These are phyloP conservation scores for Blastocystis sp. DNA, from an alignment of 352 stramenopile genomes.

Conservation along the genomic window DNA sequence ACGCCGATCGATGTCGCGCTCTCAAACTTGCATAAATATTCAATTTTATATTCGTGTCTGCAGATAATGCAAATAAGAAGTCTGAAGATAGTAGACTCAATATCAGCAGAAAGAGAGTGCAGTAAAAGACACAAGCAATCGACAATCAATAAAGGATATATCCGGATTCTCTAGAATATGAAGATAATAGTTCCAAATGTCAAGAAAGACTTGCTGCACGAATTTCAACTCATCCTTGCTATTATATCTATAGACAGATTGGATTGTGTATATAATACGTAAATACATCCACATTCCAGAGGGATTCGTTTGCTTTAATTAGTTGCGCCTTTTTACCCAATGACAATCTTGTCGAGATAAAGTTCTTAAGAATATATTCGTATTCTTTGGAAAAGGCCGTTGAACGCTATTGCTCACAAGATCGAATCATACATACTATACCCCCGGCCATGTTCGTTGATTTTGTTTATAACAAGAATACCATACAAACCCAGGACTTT, in stretches of 20 bases:
- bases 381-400: conserved; percentile 28
- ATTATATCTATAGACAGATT: background rate
- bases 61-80: conserved; percentile 45
- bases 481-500: background rate
- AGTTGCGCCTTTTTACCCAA: conserved; percentile 33
- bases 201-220: conserved; percentile 29
- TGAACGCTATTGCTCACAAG: background rate
- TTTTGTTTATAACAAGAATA: background rate
- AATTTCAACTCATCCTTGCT: conserved; percentile 48
- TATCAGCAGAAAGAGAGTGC: conserved; percentile 27
- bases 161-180: conserved; percentile 40
- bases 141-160: background rate
- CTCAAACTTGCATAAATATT: conserved; percentile 57
- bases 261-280: background rate
- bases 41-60: conserved; percentile 55
- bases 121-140: background rate
- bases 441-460: background rate
- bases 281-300: conserved; percentile 49
- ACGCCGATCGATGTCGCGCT: conserved; percentile 14
- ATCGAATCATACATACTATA: background rate
- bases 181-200: conserved; percentile 41
- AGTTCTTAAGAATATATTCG: conserved; percentile 49
- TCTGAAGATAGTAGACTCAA: conserved; percentile 22
- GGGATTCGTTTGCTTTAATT: conserved; percentile 33
- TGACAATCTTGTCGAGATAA: conserved; percentile 11